Evolutionary conservation across 208 protist genomes (phyloP).

Genomic region (Trypanosoma brucei): DNA sequence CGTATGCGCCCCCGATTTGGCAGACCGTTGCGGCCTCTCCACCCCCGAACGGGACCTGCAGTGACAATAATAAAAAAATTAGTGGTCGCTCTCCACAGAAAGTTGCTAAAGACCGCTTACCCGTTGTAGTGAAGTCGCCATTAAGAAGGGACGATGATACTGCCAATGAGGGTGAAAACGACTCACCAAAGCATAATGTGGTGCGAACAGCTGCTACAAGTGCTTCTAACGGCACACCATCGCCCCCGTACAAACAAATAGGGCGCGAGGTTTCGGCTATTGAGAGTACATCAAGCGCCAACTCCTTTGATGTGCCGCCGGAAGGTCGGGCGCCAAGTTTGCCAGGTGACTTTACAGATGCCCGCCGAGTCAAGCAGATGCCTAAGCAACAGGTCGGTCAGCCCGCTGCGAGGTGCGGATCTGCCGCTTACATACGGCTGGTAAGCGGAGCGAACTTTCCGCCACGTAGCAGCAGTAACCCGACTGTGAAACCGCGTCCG

Average conservation of each 20-base stretch:
- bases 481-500: slow-evolving; percentile 1
- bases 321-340: background rate
- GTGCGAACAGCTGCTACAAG: background rate
- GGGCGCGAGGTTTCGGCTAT: background rate
- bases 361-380: background rate
- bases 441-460: slow-evolving; percentile 11
- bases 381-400: background rate
- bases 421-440: slow-evolving; percentile 17
- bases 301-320: background rate
- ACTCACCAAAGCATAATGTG: background rate
- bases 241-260: background rate
- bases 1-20: slow-evolving; percentile 78
- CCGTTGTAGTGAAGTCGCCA: background rate
- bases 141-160: background rate
- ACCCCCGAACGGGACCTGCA: slow-evolving; percentile 1
- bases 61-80: slow-evolving; percentile 1
- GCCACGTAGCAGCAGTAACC: slow-evolving; percentile 4
- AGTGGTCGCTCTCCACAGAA: background rate
- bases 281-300: background rate
- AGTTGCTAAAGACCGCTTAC: background rate
- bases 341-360: background rate
- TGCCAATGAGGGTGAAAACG: background rate
- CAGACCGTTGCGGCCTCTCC: slow-evolving; percentile 22
- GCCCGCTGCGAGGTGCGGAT: background rate
- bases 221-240: background rate